Conservation (phyloP, 2,329 filamentous ascomycete genomes). For the Paecilomyces fulvus region DNA sequence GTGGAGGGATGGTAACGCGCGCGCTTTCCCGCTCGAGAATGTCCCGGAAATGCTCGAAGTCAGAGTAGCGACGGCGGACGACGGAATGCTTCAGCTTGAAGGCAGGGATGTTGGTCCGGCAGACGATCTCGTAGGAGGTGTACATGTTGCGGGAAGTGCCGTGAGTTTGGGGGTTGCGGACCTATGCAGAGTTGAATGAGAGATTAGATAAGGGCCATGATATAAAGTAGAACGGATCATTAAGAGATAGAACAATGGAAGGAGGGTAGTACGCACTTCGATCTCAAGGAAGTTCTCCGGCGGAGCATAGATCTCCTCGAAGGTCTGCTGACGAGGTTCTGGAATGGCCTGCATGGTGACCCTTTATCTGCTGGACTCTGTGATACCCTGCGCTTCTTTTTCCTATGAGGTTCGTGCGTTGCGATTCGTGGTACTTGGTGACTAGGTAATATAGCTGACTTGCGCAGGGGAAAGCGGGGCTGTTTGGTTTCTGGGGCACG, state of each 20-base stretch:
- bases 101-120: conserved; percentile 95
- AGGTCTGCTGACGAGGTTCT: conserved; percentile 76
- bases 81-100: conserved; percentile 89
- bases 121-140: conserved; percentile 97
- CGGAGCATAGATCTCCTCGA: conserved; percentile 97
- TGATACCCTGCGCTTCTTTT: background rate
- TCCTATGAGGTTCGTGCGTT: background rate
- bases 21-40: conserved; percentile 93
- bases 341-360: conserved; percentile 54
- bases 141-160: conserved; percentile 95
- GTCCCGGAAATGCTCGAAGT: conserved; percentile 98
- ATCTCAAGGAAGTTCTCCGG: conserved; percentile 99
- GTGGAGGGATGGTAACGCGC: conserved; percentile 86
- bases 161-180: conserved; percentile 87
- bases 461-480: background rate
- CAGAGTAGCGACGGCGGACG: conserved; percentile 88
- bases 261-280: conserved; percentile 53
- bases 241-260: background rate
- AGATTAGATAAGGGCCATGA: conserved; percentile 7
- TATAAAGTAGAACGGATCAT: background rate
- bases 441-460: background rate
- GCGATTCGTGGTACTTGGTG: background rate
- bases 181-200: conserved; percentile 43
- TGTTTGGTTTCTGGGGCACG: background rate
- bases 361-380: background rate